These are phyloP conservation scores for Cornus controversa DNA, from an alignment of 148 eudicot species.

Conservation along the genomic window DNA sequence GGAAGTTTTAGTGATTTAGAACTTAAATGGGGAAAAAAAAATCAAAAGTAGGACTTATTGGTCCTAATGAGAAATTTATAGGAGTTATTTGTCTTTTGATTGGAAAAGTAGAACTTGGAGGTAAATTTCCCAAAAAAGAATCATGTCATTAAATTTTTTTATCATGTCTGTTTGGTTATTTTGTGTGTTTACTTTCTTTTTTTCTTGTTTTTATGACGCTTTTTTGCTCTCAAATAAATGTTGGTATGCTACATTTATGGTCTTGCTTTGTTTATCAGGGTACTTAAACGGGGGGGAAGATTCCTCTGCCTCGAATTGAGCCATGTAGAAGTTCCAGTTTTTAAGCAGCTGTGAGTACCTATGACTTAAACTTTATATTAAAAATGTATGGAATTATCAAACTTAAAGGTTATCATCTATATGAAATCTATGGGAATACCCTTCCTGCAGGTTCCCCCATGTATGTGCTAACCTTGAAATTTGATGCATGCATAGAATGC, in stretches of 20 bases:
- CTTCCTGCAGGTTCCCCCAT: not conserved
- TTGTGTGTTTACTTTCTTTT: not conserved
- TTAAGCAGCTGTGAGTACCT: constrained; percentile 80
- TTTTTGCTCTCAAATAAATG: not conserved
- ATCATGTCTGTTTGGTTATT: not conserved
- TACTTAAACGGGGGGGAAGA: constrained; percentile 85
- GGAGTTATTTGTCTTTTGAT: too few species aligned
- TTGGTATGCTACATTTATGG: constrained; percentile 1
- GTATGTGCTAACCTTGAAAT: not conserved
- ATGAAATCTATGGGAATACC: not conserved
- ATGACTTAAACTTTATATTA: not conserved
- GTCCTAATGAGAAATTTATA: too few species aligned
- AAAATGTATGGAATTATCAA: not conserved
- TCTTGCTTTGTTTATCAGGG: constrained; percentile 49
- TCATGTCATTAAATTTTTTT: too few species aligned
- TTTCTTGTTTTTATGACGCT: not conserved
- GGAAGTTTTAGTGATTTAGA: too few species aligned
- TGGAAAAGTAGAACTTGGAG: too few species aligned
- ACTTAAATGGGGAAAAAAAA: too few species aligned
- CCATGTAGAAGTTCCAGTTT: constrained; percentile 76
- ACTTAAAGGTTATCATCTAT: not conserved
- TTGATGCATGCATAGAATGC: not conserved
- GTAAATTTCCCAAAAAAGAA: too few species aligned
- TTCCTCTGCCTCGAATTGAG: constrained; percentile 98
- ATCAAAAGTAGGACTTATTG: too few species aligned